Conservation (phyloP, 257 asterid genomes). For the Cordia subcordata region DNA sequence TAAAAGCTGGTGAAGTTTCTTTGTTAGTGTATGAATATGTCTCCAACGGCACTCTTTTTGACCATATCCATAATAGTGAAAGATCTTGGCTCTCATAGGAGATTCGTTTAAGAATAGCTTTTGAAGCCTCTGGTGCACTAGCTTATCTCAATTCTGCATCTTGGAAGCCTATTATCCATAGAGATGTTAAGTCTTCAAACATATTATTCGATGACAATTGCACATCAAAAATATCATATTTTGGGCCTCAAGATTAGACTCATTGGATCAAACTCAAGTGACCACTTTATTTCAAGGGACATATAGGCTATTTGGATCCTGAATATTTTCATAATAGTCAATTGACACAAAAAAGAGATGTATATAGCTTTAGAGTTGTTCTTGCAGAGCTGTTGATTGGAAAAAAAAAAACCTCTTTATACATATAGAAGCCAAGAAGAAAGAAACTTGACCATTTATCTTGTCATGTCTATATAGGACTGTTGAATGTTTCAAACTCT, state of each 20-base stretch:
- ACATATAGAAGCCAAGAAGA: constrained; percentile 35
- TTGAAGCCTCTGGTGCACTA: constrained; percentile 65
- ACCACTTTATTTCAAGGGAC: constrained; percentile 78
- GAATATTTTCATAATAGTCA: constrained; percentile 64
- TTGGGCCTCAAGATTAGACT: constrained; percentile 75
- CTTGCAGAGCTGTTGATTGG: constrained; percentile 67
- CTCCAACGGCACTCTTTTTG: constrained; percentile 52
- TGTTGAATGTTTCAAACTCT: constrained; percentile 42
- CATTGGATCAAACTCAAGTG: constrained; percentile 62
- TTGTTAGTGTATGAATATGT: constrained; percentile 63
- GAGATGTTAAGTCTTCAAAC: constrained; percentile 79
- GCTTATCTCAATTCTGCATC: constrained; percentile 78
- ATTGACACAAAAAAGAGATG: constrained; percentile 74
- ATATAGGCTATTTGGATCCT: constrained; percentile 69
- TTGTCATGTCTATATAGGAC: constrained; percentile 38
- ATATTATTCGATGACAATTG: constrained; percentile 51
- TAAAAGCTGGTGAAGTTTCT: too few species aligned
- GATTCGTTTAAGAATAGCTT: constrained; percentile 56
- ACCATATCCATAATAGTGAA: constrained; percentile 43
- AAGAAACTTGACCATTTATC: constrained; percentile 40
- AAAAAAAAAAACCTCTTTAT: constrained; percentile 45
- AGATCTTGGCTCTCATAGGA: constrained; percentile 55
- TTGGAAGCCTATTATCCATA: constrained; percentile 51
- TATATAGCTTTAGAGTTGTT: constrained; percentile 76
- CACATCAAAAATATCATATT: constrained; percentile 63